Percentiles rank a stretch among this genome's conserved stretches.
phyloP scores from a whole-genome alignment of 2,329 filamentous ascomycete genomes.

The Nemania serpens region DNA sequence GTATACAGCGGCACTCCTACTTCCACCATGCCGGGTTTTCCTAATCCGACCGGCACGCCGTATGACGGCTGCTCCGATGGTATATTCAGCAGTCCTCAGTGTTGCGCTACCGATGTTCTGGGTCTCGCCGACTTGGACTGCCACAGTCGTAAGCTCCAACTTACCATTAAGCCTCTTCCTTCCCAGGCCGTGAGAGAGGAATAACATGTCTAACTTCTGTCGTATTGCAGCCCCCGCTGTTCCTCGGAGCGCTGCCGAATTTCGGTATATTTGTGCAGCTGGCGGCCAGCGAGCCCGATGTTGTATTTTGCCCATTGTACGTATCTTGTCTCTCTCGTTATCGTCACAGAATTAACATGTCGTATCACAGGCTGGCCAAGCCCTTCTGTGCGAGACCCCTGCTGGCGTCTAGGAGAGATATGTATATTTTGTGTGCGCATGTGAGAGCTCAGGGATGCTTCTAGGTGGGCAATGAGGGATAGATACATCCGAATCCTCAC shows the following conservation, averaged over 20 bases:
- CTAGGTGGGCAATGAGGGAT: too few relatives aligned
- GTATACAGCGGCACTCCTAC: not conserved
- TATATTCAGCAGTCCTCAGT: conserved; percentile 17
- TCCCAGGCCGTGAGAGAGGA: too few relatives aligned
- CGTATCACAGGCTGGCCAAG: conserved; percentile 7
- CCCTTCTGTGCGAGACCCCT: conserved; percentile 14
- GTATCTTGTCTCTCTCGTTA: not conserved
- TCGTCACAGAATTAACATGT: conserved; percentile 1
- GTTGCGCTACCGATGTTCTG: conserved; percentile 21
- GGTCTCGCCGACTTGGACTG: conserved; percentile 17
- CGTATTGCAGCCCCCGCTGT: conserved; percentile 1
- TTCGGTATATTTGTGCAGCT: conserved; percentile 12
- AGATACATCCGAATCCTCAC: too few relatives aligned
- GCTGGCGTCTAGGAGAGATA: conserved; percentile 1
- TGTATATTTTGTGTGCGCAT: not conserved
- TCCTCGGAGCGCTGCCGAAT: conserved; percentile 5
- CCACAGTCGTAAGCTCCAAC: not conserved
- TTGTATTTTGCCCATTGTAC: conserved; percentile 13
- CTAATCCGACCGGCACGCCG: not conserved
- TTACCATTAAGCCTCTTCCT: not conserved
- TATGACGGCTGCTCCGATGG: conserved; percentile 11
- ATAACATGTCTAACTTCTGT: not conserved
- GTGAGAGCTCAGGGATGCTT: too few relatives aligned
- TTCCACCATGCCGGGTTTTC: not conserved
- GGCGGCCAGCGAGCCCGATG: conserved; percentile 18